Evolutionary conservation across 345 rosid species (phyloP), one percentile per base, ranked within the genome.

Genomic region (Ricinus communis): DNA sequence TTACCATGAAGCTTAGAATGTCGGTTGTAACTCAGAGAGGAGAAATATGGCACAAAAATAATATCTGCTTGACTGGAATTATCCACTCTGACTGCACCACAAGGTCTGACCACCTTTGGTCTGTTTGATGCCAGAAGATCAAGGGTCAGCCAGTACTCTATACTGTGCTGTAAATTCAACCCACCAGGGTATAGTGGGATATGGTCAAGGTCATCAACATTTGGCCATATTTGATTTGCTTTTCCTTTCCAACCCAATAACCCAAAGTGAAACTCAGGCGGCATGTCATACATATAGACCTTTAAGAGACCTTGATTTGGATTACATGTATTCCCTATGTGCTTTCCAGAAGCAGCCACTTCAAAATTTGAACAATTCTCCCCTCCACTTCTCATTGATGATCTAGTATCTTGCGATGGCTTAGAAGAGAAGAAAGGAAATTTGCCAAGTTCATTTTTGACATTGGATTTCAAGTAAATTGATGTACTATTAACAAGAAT

Each of bases 91-190:
- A 83, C 65, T 51, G 83, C 87, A 57, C 70, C 72, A 72, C 90
- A 90, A 8, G 88, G 87, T 77, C 90, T 80, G 65, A 65, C 75
- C 31, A 78, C 66, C 66, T 72, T 76, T 33, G 68, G 68, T 55
- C 25, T 76, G 63, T 84, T 82, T 56, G 98, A 90, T 72, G 92
- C 84, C 71, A 91, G 87, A 47, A 94, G 80, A 80, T 94, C 97
- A 66, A 91, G 93, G 62, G 97, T 87, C 57, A 94, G 82, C 97
- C 98, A 94, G 72, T 94, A 94, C 83, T 94, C 97, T 28, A 88
- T 85, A 80, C 97, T 91, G 31, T 94, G 98, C 79, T 94, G 98
- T 51, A 91, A 70, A 72, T 90, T 90, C 79, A 91, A 85, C 61
- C 97, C 77, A 66, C 98, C 96, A 5, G 93, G 91, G 68, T 93